Conservation (phyloP, 495 filamentous ascomycete species). For the Annulohypoxylon maeteangense region DNA sequence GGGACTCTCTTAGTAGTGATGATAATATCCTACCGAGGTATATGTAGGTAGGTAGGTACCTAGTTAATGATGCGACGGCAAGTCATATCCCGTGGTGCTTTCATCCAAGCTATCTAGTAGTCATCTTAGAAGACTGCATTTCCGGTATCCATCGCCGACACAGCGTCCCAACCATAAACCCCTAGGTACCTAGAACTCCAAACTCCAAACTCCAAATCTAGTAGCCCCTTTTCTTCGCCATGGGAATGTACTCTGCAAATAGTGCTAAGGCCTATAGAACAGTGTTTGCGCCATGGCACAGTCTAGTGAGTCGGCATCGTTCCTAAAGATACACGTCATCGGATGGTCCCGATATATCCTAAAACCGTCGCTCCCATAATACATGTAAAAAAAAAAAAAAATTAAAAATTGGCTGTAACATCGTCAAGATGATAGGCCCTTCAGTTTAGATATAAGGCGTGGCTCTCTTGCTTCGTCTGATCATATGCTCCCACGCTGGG, state of each 20-base stretch:
- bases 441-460: conserved; percentile 40
- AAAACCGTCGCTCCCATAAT: conserved; percentile 10
- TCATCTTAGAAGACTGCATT: conserved; percentile 2
- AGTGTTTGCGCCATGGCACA: background rate
- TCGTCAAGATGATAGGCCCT: background rate
- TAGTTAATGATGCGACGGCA: background rate
- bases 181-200: conserved; percentile 23
- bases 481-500: conserved; percentile 48
- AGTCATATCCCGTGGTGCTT: conserved; percentile 5
- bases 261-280: background rate
- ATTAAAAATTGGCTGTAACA: too few species aligned
- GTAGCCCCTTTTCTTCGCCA: conserved; percentile 6
- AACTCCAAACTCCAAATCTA: conserved; percentile 22
- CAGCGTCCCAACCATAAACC: conserved; percentile 7
- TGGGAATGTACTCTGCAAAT: background rate
- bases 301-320: conserved; percentile 1
- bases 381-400: background rate
- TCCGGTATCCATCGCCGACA: background rate
- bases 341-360: conserved; percentile 2
- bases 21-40: background rate
- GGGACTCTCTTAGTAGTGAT: background rate
- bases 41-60: too few species aligned
- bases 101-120: background rate
- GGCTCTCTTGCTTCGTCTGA: conserved; percentile 41
- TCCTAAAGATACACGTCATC: background rate